phyloP scores from a whole-genome alignment of 306 rosid species.

The Sphenostylis stenocarpa region DNA sequence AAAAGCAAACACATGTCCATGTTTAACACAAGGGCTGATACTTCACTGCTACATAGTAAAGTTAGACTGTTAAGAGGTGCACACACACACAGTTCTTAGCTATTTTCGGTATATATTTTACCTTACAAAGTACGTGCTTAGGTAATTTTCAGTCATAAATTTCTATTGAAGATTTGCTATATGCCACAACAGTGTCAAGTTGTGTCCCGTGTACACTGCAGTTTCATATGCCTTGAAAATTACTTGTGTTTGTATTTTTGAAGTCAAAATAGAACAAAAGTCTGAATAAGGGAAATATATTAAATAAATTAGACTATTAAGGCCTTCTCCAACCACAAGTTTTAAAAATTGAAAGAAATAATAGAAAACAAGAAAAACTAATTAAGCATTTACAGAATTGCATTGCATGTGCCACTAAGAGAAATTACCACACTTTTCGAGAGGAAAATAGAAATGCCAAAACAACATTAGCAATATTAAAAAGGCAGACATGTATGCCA shows the following conservation, averaged over 20 bases:
- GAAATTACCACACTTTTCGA: not conserved
- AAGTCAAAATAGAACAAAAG: not conserved
- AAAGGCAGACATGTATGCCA: not conserved
- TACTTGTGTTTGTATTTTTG: not conserved
- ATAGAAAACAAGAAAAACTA: not conserved
- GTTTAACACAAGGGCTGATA: not conserved
- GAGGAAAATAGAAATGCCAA: not conserved
- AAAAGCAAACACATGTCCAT: not conserved
- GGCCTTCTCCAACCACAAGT: not conserved
- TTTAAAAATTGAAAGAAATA: not conserved
- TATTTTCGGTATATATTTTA: not conserved
- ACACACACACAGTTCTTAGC: not conserved
- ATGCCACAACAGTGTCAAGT: not conserved
- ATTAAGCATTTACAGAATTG: not conserved
- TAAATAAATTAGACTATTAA: not conserved
- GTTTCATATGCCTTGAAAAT: not conserved
- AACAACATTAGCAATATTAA: constrained; percentile 2
- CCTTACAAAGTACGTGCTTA: not conserved
- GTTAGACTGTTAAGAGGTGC: not conserved
- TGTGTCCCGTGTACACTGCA: not conserved
- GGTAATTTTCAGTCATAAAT: not conserved
- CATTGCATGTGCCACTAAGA: constrained; percentile 5
- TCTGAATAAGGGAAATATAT: not conserved
- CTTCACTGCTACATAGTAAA: not conserved
- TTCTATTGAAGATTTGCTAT: not conserved